A percentile compares a stretch with the other conserved stretches of the same genome.
These are phyloP conservation scores for Apiospora kogelbergensis DNA, from an alignment of 2,329 filamentous ascomycete species.

Conservation along the genomic window DNA sequence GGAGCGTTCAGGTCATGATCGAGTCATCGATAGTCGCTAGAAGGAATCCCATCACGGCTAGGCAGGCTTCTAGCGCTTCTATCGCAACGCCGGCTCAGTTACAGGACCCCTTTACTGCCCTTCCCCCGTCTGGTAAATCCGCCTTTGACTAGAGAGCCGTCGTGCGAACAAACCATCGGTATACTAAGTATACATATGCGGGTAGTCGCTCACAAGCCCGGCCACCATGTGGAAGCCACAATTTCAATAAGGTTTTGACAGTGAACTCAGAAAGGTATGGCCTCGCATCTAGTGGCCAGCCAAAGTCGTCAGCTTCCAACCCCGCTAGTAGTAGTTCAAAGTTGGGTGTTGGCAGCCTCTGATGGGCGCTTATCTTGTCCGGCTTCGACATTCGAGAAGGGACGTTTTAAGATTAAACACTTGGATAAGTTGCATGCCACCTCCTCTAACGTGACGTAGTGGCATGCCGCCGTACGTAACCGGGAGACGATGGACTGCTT, in stretches of 20 bases:
- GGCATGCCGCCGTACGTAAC: background rate
- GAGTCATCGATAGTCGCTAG: slow-evolving; percentile 4
- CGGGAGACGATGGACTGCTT: background rate
- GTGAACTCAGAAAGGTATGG: slow-evolving; percentile 4
- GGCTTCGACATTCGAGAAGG: background rate
- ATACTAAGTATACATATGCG: too few relatives aligned
- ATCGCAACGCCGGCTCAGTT: slow-evolving; percentile 8
- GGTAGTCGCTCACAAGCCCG: background rate
- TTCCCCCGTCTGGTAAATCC: background rate
- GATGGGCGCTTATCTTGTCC: background rate
- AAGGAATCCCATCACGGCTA: slow-evolving; percentile 7
- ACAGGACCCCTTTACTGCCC: background rate
- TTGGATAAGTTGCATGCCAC: background rate
- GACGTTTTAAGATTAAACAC: background rate
- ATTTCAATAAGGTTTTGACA: slow-evolving; percentile 11
- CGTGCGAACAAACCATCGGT: background rate
- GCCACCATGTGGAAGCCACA: slow-evolving; percentile 15
- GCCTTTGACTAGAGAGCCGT: background rate
- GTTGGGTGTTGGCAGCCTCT: background rate
- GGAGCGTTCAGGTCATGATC: background rate
- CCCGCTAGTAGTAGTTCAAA: background rate
- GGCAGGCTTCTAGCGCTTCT: slow-evolving; percentile 14
- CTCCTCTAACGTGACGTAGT: background rate
- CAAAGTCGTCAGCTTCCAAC: background rate
- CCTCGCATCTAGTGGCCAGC: background rate